Percentiles rank a stretch among this genome's conserved stretches.
phyloP scores from a whole-genome alignment of 129 eudicot genomes.

The Flaveria brownii region DNA sequence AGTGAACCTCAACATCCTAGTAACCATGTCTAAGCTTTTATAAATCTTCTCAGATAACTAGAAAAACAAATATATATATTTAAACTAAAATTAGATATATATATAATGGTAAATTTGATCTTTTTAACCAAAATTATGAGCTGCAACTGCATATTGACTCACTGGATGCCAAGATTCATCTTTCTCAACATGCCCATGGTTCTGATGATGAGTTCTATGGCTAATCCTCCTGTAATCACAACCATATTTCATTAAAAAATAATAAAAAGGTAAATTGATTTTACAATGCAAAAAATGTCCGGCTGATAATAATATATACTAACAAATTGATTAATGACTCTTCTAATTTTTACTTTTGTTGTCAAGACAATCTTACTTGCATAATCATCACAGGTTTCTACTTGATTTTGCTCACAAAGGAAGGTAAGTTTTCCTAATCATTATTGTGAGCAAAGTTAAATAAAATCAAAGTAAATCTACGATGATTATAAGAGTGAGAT shows the following conservation, averaged over 20 bases:
- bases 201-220: constrained; percentile 48
- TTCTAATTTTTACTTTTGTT: too few relatives aligned
- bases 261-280: too few relatives aligned
- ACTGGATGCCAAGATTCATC: constrained; percentile 51
- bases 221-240: constrained; percentile 52
- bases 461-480: too few relatives aligned
- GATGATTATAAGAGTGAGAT: too few relatives aligned
- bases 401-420: too few relatives aligned
- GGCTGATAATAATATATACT: too few relatives aligned
- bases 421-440: too few relatives aligned
- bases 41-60: constrained; percentile 77
- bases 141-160: constrained; percentile 23
- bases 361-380: too few relatives aligned
- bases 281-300: too few relatives aligned
- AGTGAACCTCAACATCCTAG: constrained; percentile 69
- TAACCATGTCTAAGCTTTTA: constrained; percentile 55
- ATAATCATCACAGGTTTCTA: too few relatives aligned
- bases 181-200: constrained; percentile 47
- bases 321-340: too few relatives aligned
- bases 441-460: too few relatives aligned
- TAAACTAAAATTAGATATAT: not conserved
- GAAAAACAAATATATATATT: not conserved
- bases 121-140: constrained; percentile 4
- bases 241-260: not conserved
- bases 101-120: not conserved